Evolutionary conservation across 106 monocot genomes (phyloP).

Genomic region (Vanilla planifolia): DNA sequence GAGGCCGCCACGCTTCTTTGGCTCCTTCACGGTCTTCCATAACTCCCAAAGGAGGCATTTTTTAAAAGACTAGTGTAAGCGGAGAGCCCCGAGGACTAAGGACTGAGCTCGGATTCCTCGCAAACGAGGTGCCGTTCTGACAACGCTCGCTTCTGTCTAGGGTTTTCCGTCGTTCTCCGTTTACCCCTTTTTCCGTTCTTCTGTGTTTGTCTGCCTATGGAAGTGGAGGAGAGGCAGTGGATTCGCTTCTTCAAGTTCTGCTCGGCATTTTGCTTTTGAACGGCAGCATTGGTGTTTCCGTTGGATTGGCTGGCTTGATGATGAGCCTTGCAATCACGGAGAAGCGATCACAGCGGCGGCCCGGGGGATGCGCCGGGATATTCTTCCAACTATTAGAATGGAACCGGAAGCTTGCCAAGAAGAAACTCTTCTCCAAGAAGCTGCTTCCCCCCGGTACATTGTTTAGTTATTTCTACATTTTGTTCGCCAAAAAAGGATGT

Average conservation of each 20-base stretch:
- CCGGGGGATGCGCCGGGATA: constrained; percentile 55
- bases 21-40: neutral
- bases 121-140: neutral
- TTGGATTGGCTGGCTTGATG: constrained; percentile 1
- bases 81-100: neutral
- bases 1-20: neutral
- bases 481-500: neutral
- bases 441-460: constrained; percentile 53
- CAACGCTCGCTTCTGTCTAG: constrained; percentile 6
- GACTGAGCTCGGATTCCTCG: neutral
- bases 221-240: neutral
- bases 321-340: constrained; percentile 43
- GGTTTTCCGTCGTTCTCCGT: constrained; percentile 7
- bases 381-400: constrained; percentile 81
- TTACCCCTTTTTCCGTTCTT: neutral
- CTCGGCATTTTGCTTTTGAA: neutral
- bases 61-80: neutral
- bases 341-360: constrained; percentile 38
- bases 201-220: neutral
- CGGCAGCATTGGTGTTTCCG: neutral
- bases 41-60: neutral
- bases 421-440: constrained; percentile 54
- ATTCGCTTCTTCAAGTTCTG: neutral
- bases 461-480: neutral
- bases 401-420: constrained; percentile 70